These are phyloP conservation scores for Russula olivacea DNA, from an alignment of 768 basidiomycete species.

Conservation along the genomic window DNA sequence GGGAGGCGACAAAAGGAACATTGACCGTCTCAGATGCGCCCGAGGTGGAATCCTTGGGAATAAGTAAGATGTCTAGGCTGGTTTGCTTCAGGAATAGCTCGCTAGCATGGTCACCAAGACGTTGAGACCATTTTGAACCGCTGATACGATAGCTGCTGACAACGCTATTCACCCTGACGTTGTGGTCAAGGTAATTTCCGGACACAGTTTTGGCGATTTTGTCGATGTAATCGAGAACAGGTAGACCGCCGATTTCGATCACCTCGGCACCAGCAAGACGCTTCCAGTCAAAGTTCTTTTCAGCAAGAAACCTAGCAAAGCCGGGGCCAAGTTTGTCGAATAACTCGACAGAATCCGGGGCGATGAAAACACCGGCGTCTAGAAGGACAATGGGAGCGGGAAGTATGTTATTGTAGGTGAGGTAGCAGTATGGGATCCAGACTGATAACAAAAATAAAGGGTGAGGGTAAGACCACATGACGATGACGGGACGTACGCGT, in stretches of 20 bases:
- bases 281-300: constrained; percentile 50
- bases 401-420: constrained; percentile 39
- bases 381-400: constrained; percentile 44
- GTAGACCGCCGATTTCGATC: constrained; percentile 46
- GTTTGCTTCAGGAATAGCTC: constrained; percentile 43
- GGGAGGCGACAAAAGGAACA: constrained; percentile 49
- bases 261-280: constrained; percentile 57
- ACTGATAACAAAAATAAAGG: constrained; percentile 30
- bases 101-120: constrained; percentile 52
- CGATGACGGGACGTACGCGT: constrained; percentile 39
- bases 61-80: constrained; percentile 44
- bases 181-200: constrained; percentile 59
- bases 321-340: constrained; percentile 40
- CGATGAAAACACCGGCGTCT: constrained; percentile 39
- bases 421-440: constrained; percentile 55
- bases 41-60: constrained; percentile 41
- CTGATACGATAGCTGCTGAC: constrained; percentile 49
- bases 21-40: constrained; percentile 39
- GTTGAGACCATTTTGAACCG: constrained; percentile 47
- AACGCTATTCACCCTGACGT: constrained; percentile 56
- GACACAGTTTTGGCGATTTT: constrained; percentile 51
- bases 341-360: constrained; percentile 50
- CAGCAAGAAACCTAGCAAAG: constrained; percentile 40
- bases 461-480: not conserved
- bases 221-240: constrained; percentile 51